Base-by-base conservation (phyloP, 768 basidiomycete genomes). In the Russula olivacea region DNA sequence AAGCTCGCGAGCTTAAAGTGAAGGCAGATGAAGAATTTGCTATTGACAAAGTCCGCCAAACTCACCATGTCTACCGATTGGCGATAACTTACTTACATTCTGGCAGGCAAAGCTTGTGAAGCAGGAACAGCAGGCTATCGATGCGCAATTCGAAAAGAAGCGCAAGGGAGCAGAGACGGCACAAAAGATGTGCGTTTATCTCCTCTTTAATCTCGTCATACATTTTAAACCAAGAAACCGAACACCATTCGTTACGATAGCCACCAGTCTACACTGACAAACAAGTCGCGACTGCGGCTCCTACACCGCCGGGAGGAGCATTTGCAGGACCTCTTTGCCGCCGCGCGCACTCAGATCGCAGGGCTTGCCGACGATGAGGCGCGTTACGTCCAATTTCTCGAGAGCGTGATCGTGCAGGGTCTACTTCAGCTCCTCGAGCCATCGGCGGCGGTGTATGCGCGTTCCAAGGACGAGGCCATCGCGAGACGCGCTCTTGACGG, bases 11-110 rank as follows among this genome's bases (percentile, higher is more conserved):
- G 77, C 94, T 99, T 65, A 88, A 83, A 67, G 93, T 98, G 64
- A 99, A 99, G 75, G 96, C 97, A 0, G 94, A 99, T 66, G 95
- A 98, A 74, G 96, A 99, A 77, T 98, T 98, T 72, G 90, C 96
- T 21, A 98, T 99, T 68, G 97, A 99, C 75, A 99, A 99, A 84
- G 95, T 87, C 47, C 63, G 38, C 51, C 9, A 41, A 36, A 32
- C 48, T 54, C 14, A 38, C 38, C 23, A 11, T 49, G 1, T 40
- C 54, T 32, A 4, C 15, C 19, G 21, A 32, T 41, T 30, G n/a
- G 50, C 15, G 25, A 12, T 47, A 52, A 30, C 56, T 53, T 25
- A 48, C n/a, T 28, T 36, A 51, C 49, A 21, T 52, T 34, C 36
- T 21, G 34, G 17, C 71, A 98, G 95, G 96, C 95, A 55, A 97